These are phyloP conservation scores for Aspergillus cristatus DNA, from an alignment of 495 filamentous ascomycete genomes.

Conservation along the genomic window DNA sequence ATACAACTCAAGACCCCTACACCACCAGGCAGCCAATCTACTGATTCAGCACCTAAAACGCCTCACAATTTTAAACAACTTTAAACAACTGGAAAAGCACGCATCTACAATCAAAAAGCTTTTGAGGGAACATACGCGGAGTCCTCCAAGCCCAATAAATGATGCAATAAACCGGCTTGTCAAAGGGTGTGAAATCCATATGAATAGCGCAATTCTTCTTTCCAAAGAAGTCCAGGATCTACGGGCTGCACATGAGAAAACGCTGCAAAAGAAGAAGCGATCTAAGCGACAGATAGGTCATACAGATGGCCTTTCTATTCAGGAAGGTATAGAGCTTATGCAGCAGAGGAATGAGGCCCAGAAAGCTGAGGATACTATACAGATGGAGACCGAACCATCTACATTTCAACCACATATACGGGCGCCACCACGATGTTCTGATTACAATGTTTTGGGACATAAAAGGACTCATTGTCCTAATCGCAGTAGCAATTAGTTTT, in stretches of 20 bases:
- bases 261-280: background rate
- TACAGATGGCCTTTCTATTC: conserved; percentile 4
- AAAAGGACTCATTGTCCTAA: too few relatives aligned
- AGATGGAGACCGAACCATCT: conserved; percentile 2
- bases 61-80: too few relatives aligned
- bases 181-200: too few relatives aligned
- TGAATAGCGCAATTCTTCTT: conserved; percentile 2
- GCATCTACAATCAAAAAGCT: too few relatives aligned
- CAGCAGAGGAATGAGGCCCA: conserved; percentile 3
- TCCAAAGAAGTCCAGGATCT: conserved; percentile 1
- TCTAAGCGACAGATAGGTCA: conserved; percentile 5
- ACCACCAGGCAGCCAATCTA: too few relatives aligned
- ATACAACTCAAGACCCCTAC: too few relatives aligned
- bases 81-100: too few relatives aligned
- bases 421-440: conserved; percentile 3
- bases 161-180: too few relatives aligned
- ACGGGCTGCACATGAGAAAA: background rate
- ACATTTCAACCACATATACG: conserved; percentile 1
- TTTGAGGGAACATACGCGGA: too few relatives aligned
- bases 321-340: conserved; percentile 1
- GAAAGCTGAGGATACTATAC: conserved; percentile 4
- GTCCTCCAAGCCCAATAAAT: too few relatives aligned
- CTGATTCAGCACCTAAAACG: too few relatives aligned
- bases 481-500: too few relatives aligned
- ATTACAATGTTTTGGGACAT: conserved; percentile 2